These are phyloP conservation scores for Eucalyptus sp. DNA, from an alignment of 345 rosid species.

Conservation along the genomic window DNA sequence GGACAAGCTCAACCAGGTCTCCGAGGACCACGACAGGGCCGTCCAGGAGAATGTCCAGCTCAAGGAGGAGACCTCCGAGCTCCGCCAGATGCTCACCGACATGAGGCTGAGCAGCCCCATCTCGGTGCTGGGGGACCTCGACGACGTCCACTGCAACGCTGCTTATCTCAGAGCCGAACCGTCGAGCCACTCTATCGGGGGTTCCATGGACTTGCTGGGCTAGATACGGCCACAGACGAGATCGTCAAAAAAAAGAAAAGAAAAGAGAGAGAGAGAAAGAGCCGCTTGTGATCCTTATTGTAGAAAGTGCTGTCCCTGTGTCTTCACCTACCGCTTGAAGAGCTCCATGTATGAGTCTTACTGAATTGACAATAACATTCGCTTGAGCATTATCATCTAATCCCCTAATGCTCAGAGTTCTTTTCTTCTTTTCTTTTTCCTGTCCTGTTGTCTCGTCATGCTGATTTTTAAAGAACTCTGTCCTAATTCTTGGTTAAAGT, in stretches of 20 bases:
- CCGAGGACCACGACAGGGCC: not conserved
- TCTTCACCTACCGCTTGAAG: not conserved
- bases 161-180: not conserved
- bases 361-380: not conserved
- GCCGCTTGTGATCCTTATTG: not conserved
- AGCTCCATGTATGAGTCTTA: not conserved
- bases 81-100: conserved; percentile 5
- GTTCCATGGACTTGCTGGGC: not conserved
- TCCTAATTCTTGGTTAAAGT: not conserved
- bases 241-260: not conserved
- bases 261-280: not conserved
- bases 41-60: conserved; percentile 1
- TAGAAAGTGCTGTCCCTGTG: not conserved
- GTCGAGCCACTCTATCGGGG: not conserved
- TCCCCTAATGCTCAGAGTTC: not conserved
- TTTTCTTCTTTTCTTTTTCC: not conserved
- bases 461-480: not conserved
- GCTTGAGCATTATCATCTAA: not conserved
- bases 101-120: not conserved
- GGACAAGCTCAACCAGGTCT: conserved; percentile 1
- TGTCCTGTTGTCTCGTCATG: not conserved
- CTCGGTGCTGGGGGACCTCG: not conserved
- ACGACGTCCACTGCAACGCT: not conserved
- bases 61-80: conserved; percentile 3
- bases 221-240: not conserved